Evolutionary conservation across 164 flowering plant species (phyloP), one percentile per base, ranked within the genome.

Genomic region (Liriodendron chinense): DNA sequence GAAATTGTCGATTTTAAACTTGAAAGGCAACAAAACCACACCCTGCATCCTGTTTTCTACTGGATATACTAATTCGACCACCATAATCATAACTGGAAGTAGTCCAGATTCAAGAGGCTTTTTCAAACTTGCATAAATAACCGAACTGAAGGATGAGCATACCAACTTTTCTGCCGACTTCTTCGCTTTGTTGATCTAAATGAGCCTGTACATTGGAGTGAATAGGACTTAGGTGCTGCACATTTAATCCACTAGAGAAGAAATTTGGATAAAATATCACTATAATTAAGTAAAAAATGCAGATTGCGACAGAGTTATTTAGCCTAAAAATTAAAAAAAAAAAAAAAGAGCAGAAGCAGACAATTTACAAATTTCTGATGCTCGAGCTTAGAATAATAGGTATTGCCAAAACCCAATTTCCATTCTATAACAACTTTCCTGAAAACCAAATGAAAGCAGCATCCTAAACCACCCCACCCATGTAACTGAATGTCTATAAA

Each of bases 151-250:
- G 57, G 72, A 72, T 18, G 56, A 68, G 80, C 89, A 65, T 62
- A 93, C 96, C 96, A 75, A 83, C 72, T 86, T 86, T 88, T 68
- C 84, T 84, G 23, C 85, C 86, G n/a, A 78, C 72, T 68, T 87
- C 90, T 80, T 89, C 94, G 34, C 70, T 81, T 75, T 75, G 74
- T 72, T 82, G 74, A 79, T 94, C 98, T 53, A 89, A 82, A 83
- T 87, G 80, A 82, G 72, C 98, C 98, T 92, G 86, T 18, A 56
- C 78, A 65, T 22, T 47, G 65, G 43, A 78, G 59, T 9, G n/a
- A 50, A 77, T 34, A 64, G 3, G 20, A 61, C 5, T 69, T 14
- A 67, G 28, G 34, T 22, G 2, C 67, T 9, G 57, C 74, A 69
- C 10, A 24, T 71, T 53, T 73, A 65, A 65, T 65, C n/a, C n/a